Conservation (phyloP, 2,329 filamentous ascomycete genomes). For the Exophiala calicioides region DNA sequence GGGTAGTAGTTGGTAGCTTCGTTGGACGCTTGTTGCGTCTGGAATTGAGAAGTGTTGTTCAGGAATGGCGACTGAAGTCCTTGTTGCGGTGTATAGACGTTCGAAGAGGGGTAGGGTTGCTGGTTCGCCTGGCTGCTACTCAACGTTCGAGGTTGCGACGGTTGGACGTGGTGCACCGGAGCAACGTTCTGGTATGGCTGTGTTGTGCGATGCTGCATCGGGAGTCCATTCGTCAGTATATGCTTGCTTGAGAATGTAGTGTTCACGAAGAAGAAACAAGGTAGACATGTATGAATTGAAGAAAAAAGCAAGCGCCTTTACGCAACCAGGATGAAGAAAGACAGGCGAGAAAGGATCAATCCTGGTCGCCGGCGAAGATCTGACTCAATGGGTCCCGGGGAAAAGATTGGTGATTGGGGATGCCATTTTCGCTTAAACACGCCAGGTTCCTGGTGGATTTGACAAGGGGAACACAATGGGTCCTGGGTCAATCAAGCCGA, state of each 20-base stretch:
- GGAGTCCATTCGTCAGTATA: constrained; percentile 24
- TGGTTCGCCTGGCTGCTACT: constrained; percentile 24
- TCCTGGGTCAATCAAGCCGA: constrained; percentile 1
- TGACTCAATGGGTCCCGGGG: constrained; percentile 7
- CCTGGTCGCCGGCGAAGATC: constrained; percentile 12
- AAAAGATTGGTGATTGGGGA: constrained; percentile 14
- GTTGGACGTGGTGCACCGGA: constrained; percentile 32
- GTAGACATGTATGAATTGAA: not conserved
- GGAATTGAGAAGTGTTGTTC: constrained; percentile 51
- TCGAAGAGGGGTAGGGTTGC: constrained; percentile 27
- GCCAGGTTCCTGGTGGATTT: constrained; percentile 10
- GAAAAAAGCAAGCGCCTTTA: constrained; percentile 5
- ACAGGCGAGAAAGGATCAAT: constrained; percentile 17
- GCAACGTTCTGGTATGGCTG: constrained; percentile 30
- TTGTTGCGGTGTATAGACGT: constrained; percentile 25
- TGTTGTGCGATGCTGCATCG: constrained; percentile 32
- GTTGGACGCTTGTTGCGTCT: constrained; percentile 51
- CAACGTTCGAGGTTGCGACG: constrained; percentile 33
- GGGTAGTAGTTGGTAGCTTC: constrained; percentile 74
- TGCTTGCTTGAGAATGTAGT: constrained; percentile 1
- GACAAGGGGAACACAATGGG: constrained; percentile 6
- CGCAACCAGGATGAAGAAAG: constrained; percentile 17
- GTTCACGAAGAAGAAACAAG: constrained; percentile 9
- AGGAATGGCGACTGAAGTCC: constrained; percentile 58
- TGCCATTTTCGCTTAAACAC: constrained; percentile 16